Evolutionary conservation across 2,329 filamentous ascomycete genomes (phyloP), one percentile per base, ranked within the genome.

Genomic region (Xylariomycetidae sp.): DNA sequence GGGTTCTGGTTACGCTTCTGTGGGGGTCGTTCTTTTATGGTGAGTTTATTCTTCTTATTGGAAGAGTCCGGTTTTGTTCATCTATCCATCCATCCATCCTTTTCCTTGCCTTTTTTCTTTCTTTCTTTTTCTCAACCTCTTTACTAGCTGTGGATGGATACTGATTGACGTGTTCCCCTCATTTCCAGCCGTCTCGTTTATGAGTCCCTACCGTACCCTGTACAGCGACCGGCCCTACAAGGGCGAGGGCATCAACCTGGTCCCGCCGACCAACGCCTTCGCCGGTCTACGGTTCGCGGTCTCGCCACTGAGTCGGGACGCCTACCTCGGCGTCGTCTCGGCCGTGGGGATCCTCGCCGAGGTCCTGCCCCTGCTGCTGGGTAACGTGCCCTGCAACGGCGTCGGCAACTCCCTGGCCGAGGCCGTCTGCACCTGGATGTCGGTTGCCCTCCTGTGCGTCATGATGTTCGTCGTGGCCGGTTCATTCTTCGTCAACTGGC

Each of bases 341-440:
- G 41, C 63, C 5, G 62, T 66, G 29, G 57, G 66, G 4, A 59
- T 72, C 15, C 52, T 72, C 3, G 61, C 68, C 15, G 69, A 74
- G 30, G 63, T 71, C 30, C 61, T 74, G n/a, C 70, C 69, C 2
- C 54, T 72, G 14, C 54, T 69, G 2, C 58, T 74, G 3, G 59
- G 66, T 43, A 72, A 71, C 39, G 58, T 73, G 2, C 64, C 69
- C 1, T 70, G 67, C 48, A 66, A 59, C 33, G 56, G 63, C 3
- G 59, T 62, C 0, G 63, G 67, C 32, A 61, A 59, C 1, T 50
- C 55, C 20, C 46, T 48, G 12, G 59, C 66, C 0, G 63, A 67
- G 30, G 53, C 53, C 1, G 50, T 63, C 5, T 72, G 64, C 40
- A 57, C 64, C 1, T 60, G 61, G 17, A 38, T 70, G 8, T 56